Base-by-base conservation (phyloP, 805 yeast genomes). In the Wickerhamiella vanderwaltii region DNA sequence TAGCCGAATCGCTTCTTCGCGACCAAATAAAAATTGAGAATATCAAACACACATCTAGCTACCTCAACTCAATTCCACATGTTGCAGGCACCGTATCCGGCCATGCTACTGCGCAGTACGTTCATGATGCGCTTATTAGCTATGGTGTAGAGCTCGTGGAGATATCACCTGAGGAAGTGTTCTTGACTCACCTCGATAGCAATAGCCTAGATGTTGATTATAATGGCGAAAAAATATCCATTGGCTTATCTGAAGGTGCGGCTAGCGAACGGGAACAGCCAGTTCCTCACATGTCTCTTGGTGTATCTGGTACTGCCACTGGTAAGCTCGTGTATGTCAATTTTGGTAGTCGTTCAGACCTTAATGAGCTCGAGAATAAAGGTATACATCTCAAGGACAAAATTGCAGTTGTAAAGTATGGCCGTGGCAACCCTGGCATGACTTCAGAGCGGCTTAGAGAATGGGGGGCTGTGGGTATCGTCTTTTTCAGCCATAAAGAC, bases 31-130 rank as follows among this genome's bases (percentile, higher is more conserved):
- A 13, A n/a, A 9, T 26, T 3, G 68, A 71, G 18, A 58, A 72
- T 17, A 65, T 88, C 58, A 77, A 77, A 51, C 77, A 73, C 35
- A 75, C 77, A 47, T 53, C 80, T 44, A 80, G 81, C 50, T 83
- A 82, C 51, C 55, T 85, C 18, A 75, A 87, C 20, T 71, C 81
- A 6, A 74, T 85, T 75, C 85, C 94, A 2, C 96, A 86, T 56
- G 60, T 79, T 48, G 75, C 95, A 0, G 97, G 97, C 3, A 79
- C 96, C 2, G 72, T 75, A 12, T 97, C 94, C 15, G 95, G 85
- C 57, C 59, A 75, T 45, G 71, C 88, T 0, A 61, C 86, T 28
- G 77, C 85, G 1, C 66, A 70, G 44, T 85, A 78, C 55, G 65
- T 87, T 12, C 67, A 73, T 46, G 71, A 70, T 18, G 71, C 72